Percentiles rank a stretch among this genome's conserved stretches.
phyloP scores from a whole-genome alignment of 2,329 filamentous ascomycete species.

The Botrytis cinerea region DNA sequence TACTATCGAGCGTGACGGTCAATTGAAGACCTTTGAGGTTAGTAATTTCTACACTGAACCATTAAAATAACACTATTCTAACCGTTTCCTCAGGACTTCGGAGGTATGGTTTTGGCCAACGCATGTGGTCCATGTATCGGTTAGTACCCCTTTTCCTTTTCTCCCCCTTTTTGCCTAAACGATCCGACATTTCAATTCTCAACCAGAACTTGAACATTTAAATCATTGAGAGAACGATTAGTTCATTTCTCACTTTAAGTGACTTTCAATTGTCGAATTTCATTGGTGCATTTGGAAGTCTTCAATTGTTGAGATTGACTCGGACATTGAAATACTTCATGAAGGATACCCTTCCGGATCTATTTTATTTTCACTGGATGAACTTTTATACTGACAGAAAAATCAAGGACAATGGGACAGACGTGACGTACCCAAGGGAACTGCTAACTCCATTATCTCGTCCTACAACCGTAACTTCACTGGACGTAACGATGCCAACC shows the following conservation, averaged over 20 bases:
- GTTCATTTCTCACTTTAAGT: not conserved
- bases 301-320: not conserved
- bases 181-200: not conserved
- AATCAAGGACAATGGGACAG: conserved; percentile 84
- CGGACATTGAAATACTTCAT: not conserved
- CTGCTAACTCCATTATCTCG: conserved; percentile 93
- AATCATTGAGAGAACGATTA: not conserved
- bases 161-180: not conserved
- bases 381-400: conserved; percentile 48
- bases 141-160: conserved; percentile 27
- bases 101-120: conserved; percentile 91
- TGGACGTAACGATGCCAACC: conserved; percentile 94
- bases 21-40: conserved; percentile 84
- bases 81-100: conserved; percentile 62
- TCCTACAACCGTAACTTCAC: conserved; percentile 99
- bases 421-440: conserved; percentile 67
- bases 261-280: not conserved
- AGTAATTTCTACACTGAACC: not conserved
- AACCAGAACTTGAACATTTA: not conserved
- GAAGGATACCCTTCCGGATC: not conserved
- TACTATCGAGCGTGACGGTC: conserved; percentile 78
- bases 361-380: not conserved
- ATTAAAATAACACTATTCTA: not conserved
- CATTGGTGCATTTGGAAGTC: not conserved
- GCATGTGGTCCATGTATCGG: conserved; percentile 91